Evolutionary conservation across 352 stramenopile genomes (phyloP).

Genomic region (Phytophthora gonapodyides): DNA sequence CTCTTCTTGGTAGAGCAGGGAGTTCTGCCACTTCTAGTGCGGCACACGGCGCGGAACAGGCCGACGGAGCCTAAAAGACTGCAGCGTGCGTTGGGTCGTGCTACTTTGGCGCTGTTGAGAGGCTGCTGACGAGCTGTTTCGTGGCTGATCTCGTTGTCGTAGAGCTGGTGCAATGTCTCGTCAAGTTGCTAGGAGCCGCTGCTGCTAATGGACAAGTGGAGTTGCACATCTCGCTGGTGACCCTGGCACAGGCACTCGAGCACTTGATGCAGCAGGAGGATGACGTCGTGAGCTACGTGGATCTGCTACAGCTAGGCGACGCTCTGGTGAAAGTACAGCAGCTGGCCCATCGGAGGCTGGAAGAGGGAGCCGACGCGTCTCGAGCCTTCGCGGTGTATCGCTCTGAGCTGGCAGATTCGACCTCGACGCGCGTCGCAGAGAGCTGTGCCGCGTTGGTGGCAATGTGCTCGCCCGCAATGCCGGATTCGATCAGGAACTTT

Average conservation of each 20-base stretch:
- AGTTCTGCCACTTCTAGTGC: slow-evolving; percentile 38
- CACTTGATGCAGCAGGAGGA: slow-evolving; percentile 44
- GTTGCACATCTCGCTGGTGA: slow-evolving; percentile 40
- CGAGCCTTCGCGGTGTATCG: slow-evolving; percentile 20
- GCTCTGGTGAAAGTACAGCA: slow-evolving; percentile 42
- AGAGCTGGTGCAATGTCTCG: slow-evolving; percentile 39
- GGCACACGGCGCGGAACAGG: slow-evolving; percentile 38
- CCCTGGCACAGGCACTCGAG: slow-evolving; percentile 41
- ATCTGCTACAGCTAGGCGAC: slow-evolving; percentile 56
- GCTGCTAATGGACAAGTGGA: slow-evolving; percentile 20
- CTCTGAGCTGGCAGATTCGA: slow-evolving; percentile 21
- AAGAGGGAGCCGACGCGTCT: slow-evolving; percentile 21
- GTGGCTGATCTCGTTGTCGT: slow-evolving; percentile 8
- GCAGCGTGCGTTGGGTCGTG: slow-evolving; percentile 37
- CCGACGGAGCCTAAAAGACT: slow-evolving; percentile 37
- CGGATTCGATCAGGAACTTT: slow-evolving; percentile 51
- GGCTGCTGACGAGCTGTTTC: neutral
- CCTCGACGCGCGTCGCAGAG: slow-evolving; percentile 16
- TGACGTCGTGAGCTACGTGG: slow-evolving; percentile 42
- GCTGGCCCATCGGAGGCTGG: slow-evolving; percentile 12
- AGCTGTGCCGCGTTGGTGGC: slow-evolving; percentile 41
- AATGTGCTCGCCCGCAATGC: slow-evolving; percentile 63
- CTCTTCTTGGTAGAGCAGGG: slow-evolving; percentile 35
- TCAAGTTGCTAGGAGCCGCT: slow-evolving; percentile 33
- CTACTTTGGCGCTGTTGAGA: neutral